Conservation (phyloP, 495 filamentous ascomycete genomes). For the Clavariopsis aquatica region DNA sequence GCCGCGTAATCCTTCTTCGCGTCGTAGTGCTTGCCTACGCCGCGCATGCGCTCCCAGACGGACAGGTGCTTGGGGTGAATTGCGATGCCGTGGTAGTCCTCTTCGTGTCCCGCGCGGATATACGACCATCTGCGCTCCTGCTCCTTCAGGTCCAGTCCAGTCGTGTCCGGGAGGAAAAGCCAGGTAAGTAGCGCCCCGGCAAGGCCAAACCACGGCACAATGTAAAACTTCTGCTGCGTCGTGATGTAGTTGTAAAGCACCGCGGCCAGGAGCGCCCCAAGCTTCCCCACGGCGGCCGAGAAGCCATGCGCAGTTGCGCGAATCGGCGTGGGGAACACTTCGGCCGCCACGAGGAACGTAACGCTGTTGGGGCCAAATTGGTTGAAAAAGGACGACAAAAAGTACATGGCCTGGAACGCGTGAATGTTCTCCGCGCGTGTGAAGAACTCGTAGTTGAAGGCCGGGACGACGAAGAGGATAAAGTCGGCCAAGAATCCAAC, state of each 20-base stretch:
- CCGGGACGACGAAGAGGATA: conserved; percentile 82
- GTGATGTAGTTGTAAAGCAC: conserved; percentile 88
- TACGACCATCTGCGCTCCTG: conserved; percentile 86
- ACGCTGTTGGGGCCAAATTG: conserved; percentile 92
- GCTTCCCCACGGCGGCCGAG: conserved; percentile 79
- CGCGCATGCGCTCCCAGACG: conserved; percentile 71
- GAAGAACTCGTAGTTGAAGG: conserved; percentile 82
- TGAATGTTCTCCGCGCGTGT: conserved; percentile 63
- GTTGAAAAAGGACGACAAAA: conserved; percentile 91
- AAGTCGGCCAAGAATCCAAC: conserved; percentile 85
- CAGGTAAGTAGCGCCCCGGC: conserved; percentile 73
- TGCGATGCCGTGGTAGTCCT: conserved; percentile 86
- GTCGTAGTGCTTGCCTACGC: conserved; percentile 74
- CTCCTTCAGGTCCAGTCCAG: conserved; percentile 89
- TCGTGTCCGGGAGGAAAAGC: conserved; percentile 87
- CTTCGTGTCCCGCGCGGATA: conserved; percentile 69
- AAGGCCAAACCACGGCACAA: conserved; percentile 91
- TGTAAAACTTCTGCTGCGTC: conserved; percentile 74
- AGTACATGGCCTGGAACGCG: conserved; percentile 90
- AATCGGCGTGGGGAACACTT: conserved; percentile 86
- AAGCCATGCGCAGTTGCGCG: conserved; percentile 90
- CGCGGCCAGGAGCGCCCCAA: conserved; percentile 78
- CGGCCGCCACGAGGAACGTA: conserved; percentile 88
- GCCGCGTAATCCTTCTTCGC: conserved; percentile 73
- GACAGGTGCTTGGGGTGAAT: conserved; percentile 84